Percentiles rank a stretch among this genome's conserved stretches.
phyloP scores from a whole-genome alignment of 2,329 filamentous ascomycete species.

The Aureobasidium sp. region DNA sequence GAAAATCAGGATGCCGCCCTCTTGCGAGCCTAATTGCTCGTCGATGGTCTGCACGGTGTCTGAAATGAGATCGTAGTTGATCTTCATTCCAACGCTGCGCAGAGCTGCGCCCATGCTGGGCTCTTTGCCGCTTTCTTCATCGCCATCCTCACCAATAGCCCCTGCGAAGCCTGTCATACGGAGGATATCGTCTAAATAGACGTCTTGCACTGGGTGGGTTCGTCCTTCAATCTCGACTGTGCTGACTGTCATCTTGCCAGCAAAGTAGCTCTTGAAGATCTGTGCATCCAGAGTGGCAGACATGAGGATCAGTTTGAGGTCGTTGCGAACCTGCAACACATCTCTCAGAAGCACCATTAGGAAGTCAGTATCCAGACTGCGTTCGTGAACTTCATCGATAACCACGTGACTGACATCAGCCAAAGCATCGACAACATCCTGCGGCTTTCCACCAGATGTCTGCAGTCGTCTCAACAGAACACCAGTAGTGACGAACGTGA shows the following conservation, averaged over 20 bases:
- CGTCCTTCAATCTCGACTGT: constrained; percentile 79
- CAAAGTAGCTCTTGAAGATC: constrained; percentile 79
- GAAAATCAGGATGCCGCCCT: constrained; percentile 92
- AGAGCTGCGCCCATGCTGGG: constrained; percentile 31
- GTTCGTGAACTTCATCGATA: constrained; percentile 94
- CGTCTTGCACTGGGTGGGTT: constrained; percentile 83
- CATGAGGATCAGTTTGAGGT: constrained; percentile 90
- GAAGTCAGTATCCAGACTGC: constrained; percentile 91
- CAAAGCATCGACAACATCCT: constrained; percentile 72
- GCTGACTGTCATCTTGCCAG: constrained; percentile 48
- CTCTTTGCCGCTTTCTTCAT: constrained; percentile 41
- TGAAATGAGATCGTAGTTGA: constrained; percentile 84
- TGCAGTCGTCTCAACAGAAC: constrained; percentile 86
- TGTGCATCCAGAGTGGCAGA: constrained; percentile 88
- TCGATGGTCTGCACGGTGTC: constrained; percentile 78
- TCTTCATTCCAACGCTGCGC: constrained; percentile 55
- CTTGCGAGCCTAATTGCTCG: constrained; percentile 59
- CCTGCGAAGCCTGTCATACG: constrained; percentile 62
- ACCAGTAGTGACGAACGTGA: constrained; percentile 94
- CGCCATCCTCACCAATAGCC: constrained; percentile 30
- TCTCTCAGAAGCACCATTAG: constrained; percentile 79
- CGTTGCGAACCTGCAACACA: constrained; percentile 63
- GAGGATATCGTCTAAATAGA: constrained; percentile 82
- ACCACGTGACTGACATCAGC: constrained; percentile 91
- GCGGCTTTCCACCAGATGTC: constrained; percentile 69